phyloP scores from a whole-genome alignment of 495 filamentous ascomycete species.

The Pyronema omphalodes region DNA sequence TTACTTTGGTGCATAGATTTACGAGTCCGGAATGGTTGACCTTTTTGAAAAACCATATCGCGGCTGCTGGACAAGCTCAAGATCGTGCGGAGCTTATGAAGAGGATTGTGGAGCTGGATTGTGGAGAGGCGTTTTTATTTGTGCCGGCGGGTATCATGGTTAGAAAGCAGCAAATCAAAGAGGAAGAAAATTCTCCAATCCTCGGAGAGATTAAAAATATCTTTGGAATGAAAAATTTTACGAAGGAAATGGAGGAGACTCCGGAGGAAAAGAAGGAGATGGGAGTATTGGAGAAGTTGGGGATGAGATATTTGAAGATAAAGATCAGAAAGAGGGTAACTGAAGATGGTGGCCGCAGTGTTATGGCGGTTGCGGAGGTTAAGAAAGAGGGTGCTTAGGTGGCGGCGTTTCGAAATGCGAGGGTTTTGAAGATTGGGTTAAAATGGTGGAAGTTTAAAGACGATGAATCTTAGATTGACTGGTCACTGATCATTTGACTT shows the following conservation, averaged over 20 bases:
- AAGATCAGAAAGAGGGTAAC: constrained; percentile 35
- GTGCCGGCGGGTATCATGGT: constrained; percentile 28
- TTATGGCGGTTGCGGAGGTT: constrained; percentile 13
- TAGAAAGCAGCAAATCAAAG: background rate
- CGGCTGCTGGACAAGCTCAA: constrained; percentile 18
- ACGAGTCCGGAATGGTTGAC: constrained; percentile 48
- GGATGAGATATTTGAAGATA: constrained; percentile 32
- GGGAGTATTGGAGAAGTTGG: constrained; percentile 25
- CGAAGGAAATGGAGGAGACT: background rate
- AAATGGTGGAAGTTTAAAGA: too few species aligned
- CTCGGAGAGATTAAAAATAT: too few species aligned
- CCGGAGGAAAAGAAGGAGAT: constrained; percentile 11
- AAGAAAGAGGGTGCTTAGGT: background rate
- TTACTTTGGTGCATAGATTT: constrained; percentile 59
- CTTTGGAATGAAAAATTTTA: background rate
- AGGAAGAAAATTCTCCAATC: too few species aligned
- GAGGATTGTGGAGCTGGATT: constrained; percentile 13
- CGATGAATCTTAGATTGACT: too few species aligned
- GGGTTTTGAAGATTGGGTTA: too few species aligned
- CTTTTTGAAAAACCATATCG: constrained; percentile 40
- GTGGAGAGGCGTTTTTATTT: constrained; percentile 23
- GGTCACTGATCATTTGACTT: too few species aligned
- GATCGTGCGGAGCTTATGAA: constrained; percentile 11
- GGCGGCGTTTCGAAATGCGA: too few species aligned
- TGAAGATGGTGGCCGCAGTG: constrained; percentile 38